phyloP scores from a whole-genome alignment of 1,284 basidiomycete genomes.

The Tilletia horrida region DNA sequence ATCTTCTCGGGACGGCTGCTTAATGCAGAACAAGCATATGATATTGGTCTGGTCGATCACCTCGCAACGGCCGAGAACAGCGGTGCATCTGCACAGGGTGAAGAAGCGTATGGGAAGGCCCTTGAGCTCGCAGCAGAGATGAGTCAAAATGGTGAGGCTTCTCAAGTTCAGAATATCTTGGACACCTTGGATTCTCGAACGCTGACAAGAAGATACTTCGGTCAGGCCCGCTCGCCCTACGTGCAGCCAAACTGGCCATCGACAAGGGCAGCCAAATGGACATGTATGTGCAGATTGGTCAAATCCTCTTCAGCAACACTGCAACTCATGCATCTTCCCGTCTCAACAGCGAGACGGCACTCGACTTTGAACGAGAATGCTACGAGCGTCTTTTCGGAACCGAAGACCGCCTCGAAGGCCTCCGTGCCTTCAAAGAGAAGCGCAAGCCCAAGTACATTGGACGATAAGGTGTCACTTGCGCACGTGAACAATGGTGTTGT shows the following conservation, averaged over 20 bases:
- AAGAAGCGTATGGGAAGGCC: conserved; percentile 27
- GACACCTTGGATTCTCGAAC: too few relatives aligned
- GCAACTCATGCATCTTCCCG: too few relatives aligned
- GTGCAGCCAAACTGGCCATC: conserved; percentile 83
- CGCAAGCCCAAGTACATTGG: conserved; percentile 76
- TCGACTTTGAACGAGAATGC: conserved; percentile 81
- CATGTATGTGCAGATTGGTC: conserved; percentile 61
- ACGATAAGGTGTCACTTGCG: too few relatives aligned
- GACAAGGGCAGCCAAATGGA: conserved; percentile 73
- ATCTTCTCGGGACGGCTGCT: conserved; percentile 74
- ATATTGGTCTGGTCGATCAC: conserved; percentile 76
- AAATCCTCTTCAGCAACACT: too few relatives aligned
- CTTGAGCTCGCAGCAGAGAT: conserved; percentile 23
- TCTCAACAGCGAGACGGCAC: conserved; percentile 59
- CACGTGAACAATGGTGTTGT: too few relatives aligned
- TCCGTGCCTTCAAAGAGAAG: conserved; percentile 86
- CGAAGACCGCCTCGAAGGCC: conserved; percentile 77
- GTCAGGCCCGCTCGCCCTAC: conserved; percentile 78
- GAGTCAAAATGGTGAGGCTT: conserved; percentile 68
- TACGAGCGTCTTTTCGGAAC: conserved; percentile 78
- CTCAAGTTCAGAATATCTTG: too few relatives aligned
- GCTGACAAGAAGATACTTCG: too few relatives aligned
- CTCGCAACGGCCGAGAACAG: conserved; percentile 58
- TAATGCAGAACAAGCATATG: conserved; percentile 67
- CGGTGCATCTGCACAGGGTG: conserved; percentile 21